phyloP scores from a whole-genome alignment of 495 filamentous ascomycete genomes.

The Rhypophila decipiens region DNA sequence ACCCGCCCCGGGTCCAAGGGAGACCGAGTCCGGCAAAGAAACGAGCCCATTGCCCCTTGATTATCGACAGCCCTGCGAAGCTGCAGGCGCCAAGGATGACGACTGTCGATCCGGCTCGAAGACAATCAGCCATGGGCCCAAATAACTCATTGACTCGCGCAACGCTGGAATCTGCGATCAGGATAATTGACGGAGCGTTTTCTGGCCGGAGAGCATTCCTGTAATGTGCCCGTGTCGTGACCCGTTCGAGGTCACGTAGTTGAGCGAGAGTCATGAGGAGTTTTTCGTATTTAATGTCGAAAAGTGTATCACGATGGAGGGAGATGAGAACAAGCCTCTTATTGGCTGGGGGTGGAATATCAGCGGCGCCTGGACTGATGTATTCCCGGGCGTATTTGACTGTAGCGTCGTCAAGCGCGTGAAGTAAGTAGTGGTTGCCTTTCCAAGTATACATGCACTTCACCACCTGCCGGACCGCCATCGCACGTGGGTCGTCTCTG shows the following conservation, averaged over 20 bases:
- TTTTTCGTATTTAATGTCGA: too few relatives aligned
- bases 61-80: conserved; percentile 17
- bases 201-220: conserved; percentile 8
- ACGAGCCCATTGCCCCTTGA: conserved; percentile 11
- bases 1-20: conserved; percentile 32
- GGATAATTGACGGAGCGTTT: conserved; percentile 9
- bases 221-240: conserved; percentile 1
- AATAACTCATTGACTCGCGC: conserved; percentile 6
- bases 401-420: conserved; percentile 19
- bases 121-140: conserved; percentile 9
- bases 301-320: too few relatives aligned
- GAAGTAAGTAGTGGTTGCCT: conserved; percentile 30
- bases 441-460: conserved; percentile 31
- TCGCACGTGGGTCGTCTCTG: conserved; percentile 13
- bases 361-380: too few relatives aligned
- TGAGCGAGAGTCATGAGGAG: too few relatives aligned
- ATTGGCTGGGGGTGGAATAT: too few relatives aligned
- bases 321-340: too few relatives aligned
- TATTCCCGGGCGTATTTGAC: too few relatives aligned
- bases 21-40: conserved; percentile 27
- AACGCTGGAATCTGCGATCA: conserved; percentile 14
- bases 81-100: conserved; percentile 28
- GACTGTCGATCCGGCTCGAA: conserved; percentile 19
- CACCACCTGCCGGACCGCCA: conserved; percentile 26
- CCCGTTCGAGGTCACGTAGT: too few relatives aligned